These are phyloP conservation scores for Salix dunnii DNA, from an alignment of 345 rosid genomes.

Conservation along the genomic window DNA sequence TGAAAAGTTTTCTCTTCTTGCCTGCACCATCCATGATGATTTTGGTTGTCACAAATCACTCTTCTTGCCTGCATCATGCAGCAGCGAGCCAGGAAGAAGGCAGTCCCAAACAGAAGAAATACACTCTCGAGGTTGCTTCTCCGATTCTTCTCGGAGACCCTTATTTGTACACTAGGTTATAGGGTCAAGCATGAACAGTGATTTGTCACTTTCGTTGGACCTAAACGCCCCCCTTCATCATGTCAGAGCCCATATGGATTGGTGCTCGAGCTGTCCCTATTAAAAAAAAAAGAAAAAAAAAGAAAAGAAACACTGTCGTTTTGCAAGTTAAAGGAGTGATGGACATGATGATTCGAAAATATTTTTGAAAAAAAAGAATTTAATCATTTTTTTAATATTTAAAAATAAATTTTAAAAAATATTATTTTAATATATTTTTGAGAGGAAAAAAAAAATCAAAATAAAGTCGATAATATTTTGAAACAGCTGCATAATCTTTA, in stretches of 20 bases:
- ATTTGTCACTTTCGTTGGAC: background rate
- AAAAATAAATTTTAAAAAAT: no score
- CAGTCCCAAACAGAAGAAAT: background rate
- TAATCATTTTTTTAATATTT: no score
- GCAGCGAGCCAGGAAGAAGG: background rate
- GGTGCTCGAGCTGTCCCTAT: no score
- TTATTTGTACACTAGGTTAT: background rate
- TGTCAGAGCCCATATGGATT: background rate
- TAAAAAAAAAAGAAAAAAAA: no score
- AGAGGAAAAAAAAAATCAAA: no score
- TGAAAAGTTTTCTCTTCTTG: conserved; percentile 28
- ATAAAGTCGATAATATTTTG: no score
- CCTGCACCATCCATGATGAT: conserved; percentile 16
- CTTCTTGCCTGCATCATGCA: conserved; percentile 21
- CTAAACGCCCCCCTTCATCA: background rate
- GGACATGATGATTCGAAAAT: no score
- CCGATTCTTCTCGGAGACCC: conserved; percentile 7
- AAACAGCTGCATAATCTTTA: no score
- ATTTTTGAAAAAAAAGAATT: no score
- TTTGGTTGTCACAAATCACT: background rate
- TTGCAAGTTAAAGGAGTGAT: no score
- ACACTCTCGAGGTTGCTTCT: conserved; percentile 26
- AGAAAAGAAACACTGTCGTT: no score
- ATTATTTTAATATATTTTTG: no score
- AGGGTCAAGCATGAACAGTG: background rate